Base-by-base conservation (phyloP, 1,284 basidiomycete genomes). In the Malassezia caprae region DNA sequence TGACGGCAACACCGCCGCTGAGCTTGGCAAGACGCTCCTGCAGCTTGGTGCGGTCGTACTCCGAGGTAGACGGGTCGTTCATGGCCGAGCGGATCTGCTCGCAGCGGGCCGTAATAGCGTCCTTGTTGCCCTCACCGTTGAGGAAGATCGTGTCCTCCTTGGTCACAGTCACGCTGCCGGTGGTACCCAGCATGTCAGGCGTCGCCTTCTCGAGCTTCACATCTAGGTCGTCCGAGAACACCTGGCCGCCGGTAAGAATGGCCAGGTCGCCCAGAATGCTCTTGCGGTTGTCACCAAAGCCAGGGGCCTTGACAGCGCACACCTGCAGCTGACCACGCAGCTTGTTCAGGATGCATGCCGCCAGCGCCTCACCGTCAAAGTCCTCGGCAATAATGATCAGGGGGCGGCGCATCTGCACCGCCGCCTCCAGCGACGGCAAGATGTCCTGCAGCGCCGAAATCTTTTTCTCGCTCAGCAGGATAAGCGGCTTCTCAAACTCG, bases 231-330 rank as follows among this genome's bases (percentile, higher is more conserved):
- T 96, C 91, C 41, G 89, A 90, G 81, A 96, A 96, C 78, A 96
- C 91, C 59, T 88, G 90, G 63, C 90, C 90, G 56, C 93, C 93
- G 12, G 91, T 96, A 66, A 98, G 84, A 79, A 96, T 94, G 60
- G 88, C 90, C 59, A 96, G 81, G 75, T 96, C 93, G 58, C 93
- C 93, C 49, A 96, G 86, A 78, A 96, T 90, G 60, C 84, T 87
- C 81, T 96, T 98, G 78, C 93, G 85, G 84, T 96, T 96, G 80
- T 96, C 93, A 76, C 93, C 93, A 76, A 98, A 96, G 57, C 93
- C 90, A 59, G 93, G 93, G 13, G 93, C 91, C 80, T 96, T 96
- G 78, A 96, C 84, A 49, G 90, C 90, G 59, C 80, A 84, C 61
- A 96, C 89, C 75, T 87, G 84, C 64, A 96, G 83, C 77, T 96